Base-by-base conservation (phyloP, 2,329 filamentous ascomycete species). In the Colletotrichum camelliae region DNA sequence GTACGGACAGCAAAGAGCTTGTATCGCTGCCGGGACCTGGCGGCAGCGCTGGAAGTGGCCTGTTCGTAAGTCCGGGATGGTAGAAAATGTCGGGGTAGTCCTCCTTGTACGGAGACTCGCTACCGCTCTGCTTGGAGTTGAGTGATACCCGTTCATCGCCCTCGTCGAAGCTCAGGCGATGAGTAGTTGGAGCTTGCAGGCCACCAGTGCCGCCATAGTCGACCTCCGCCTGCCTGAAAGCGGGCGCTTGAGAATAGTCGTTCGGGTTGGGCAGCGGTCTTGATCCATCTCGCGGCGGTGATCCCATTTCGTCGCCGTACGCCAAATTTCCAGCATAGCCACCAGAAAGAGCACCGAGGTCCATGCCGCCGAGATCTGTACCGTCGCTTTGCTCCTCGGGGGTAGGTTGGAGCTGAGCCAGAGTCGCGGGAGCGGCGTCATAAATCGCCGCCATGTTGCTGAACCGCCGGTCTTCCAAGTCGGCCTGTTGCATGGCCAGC, bases 121-220 rank as follows among this genome's bases (percentile, higher is more conserved):
- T 93, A 48, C 85, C 91, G 79, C 86, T 93, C 78, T 85, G 88
- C 72, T 86, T 90, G 9, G 90, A 88, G 82, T 91, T 84, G 61
- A 93, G 79, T 2, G 90, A 92, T 21, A 89, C 89, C 16, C 88
- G 89, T 83, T 98, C 97, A 79, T 98, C 97, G 3, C 95, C 96
- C 82, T 98, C 95, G 79, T 98, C 96, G 80, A 97, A 98, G 84
- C 96, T 98, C 80, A 96, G 88, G 76, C 95, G 91, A 78, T 96
- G 91, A 8, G 88, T 89, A 66, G 89, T 92, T 3, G 96, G 96
- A 74, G 94, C 91, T 77, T 96, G 93, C 33, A 98, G 85, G 2
- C 97, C 97, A 55, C 96, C 97, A n/a, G 96, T 98, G 9, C 95
- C 96, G 66, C 92, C 94, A 62, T 95, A 96, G 83, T 98, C 96